These are phyloP conservation scores for Corymbia citriodora DNA, from an alignment of 441 rosid species.

Conservation along the genomic window DNA sequence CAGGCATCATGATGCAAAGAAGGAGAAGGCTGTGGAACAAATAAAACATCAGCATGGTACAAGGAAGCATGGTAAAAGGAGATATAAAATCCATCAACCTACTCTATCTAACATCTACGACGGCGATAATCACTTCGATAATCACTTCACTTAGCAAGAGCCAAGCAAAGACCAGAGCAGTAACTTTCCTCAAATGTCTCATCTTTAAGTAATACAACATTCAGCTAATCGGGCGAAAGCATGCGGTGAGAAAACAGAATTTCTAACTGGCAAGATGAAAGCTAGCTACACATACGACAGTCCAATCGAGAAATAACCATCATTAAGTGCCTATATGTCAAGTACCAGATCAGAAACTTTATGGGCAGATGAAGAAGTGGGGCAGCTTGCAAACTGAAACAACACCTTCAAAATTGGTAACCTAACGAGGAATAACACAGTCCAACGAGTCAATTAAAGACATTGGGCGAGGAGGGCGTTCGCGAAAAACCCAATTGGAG, in stretches of 20 bases:
- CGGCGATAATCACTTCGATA: not conserved
- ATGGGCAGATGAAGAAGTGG: not conserved
- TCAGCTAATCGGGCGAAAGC: not conserved
- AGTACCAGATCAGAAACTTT: not conserved
- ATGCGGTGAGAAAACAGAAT: not conserved
- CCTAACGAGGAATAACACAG: not conserved
- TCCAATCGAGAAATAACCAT: not conserved
- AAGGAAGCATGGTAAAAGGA: not conserved
- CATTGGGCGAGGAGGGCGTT: not conserved
- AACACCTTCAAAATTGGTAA: not conserved
- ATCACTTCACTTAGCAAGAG: not conserved
- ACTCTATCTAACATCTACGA: not conserved
- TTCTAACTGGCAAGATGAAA: not conserved
- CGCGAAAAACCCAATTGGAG: not conserved
- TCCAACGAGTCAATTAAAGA: not conserved
- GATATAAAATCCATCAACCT: not conserved
- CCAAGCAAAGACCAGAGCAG: not conserved
- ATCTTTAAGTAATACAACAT: not conserved
- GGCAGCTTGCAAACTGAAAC: not conserved
- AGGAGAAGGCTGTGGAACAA: not conserved
- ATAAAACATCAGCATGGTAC: not conserved
- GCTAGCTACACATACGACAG: not conserved
- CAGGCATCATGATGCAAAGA: slow-evolving; percentile 24
- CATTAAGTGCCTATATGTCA: not conserved
- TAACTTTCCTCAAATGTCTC: not conserved